Conservation (phyloP, 495 filamentous ascomycete species). For the Penicillium herquei region DNA sequence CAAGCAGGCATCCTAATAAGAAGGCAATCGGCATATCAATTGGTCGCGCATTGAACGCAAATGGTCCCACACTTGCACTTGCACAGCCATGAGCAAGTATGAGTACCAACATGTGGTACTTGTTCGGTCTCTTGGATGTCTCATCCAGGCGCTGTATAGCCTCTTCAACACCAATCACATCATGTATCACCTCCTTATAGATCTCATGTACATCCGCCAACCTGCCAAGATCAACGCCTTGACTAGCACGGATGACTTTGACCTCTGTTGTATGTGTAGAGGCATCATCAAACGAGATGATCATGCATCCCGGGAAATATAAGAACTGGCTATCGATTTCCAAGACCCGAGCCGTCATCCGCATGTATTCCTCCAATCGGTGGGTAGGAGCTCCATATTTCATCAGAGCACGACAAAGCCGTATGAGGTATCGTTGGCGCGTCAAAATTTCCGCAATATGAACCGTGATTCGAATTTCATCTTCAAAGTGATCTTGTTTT, state of each 20-base stretch:
- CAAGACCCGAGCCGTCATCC: conserved; percentile 82
- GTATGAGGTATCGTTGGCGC: conserved; percentile 80
- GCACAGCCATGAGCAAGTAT: conserved; percentile 84
- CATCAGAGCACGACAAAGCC: conserved; percentile 86
- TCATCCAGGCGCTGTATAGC: conserved; percentile 69
- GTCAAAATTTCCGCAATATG: conserved; percentile 83
- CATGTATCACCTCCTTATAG: conserved; percentile 93
- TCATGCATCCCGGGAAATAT: conserved; percentile 93
- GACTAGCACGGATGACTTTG: conserved; percentile 72
- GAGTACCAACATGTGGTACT: conserved; percentile 68
- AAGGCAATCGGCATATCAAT: conserved; percentile 90
- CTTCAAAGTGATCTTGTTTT: conserved; percentile 44
- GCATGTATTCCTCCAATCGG: conserved; percentile 81
- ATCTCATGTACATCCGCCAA: conserved; percentile 82
- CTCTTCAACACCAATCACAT: conserved; percentile 80
- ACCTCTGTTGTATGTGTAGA: conserved; percentile 91
- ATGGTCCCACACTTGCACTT: conserved; percentile 76
- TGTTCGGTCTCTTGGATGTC: conserved; percentile 59
- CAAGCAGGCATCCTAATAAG: conserved; percentile 78
- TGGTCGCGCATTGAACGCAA: conserved; percentile 82
- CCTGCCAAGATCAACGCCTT: conserved; percentile 82
- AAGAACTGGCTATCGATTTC: conserved; percentile 90
- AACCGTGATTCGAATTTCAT: conserved; percentile 79
- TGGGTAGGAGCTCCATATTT: conserved; percentile 77
- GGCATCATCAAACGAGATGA: conserved; percentile 89